Evolutionary conservation across 2,329 filamentous ascomycete genomes (phyloP).

Genomic region (Trichoderma afroharzianum): DNA sequence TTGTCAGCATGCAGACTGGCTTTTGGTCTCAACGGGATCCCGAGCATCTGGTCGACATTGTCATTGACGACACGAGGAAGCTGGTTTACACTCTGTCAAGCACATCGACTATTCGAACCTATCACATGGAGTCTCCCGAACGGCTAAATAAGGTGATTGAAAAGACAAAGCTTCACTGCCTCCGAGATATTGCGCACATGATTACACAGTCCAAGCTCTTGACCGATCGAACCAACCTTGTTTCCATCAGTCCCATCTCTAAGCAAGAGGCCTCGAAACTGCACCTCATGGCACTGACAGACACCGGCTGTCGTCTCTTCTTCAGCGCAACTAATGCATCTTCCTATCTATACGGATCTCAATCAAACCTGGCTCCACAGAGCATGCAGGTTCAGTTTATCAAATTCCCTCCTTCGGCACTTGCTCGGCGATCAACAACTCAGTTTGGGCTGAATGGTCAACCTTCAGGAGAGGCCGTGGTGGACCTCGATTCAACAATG

Average conservation of each 20-base stretch:
- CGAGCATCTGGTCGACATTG: slow-evolving; percentile 73
- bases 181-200: slow-evolving; percentile 80
- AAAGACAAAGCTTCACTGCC: slow-evolving; percentile 58
- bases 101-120: slow-evolving; percentile 83
- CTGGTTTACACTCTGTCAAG: slow-evolving; percentile 90
- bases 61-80: slow-evolving; percentile 81
- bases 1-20: slow-evolving; percentile 50
- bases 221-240: slow-evolving; percentile 65
- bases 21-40: slow-evolving; percentile 49
- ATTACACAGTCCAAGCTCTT: slow-evolving; percentile 71
- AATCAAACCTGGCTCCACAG: slow-evolving; percentile 66
- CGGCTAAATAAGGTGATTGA: slow-evolving; percentile 62
- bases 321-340: slow-evolving; percentile 82
- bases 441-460: slow-evolving; percentile 23
- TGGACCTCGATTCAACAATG: slow-evolving; percentile 48
- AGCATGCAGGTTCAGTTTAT: slow-evolving; percentile 99
- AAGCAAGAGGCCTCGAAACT: slow-evolving; percentile 75
- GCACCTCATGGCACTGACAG: slow-evolving; percentile 85
- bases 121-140: slow-evolving; percentile 70
- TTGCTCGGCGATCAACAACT: slow-evolving; percentile 28
- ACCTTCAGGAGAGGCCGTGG: slow-evolving; percentile 35
- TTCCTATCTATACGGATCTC: slow-evolving; percentile 59
- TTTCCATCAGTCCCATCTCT: slow-evolving; percentile 82
- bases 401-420: slow-evolving; percentile 72
- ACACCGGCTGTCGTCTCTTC: slow-evolving; percentile 86